phyloP scores from a whole-genome alignment of 2,329 filamentous ascomycete species.

The Botrytis elliptica region DNA sequence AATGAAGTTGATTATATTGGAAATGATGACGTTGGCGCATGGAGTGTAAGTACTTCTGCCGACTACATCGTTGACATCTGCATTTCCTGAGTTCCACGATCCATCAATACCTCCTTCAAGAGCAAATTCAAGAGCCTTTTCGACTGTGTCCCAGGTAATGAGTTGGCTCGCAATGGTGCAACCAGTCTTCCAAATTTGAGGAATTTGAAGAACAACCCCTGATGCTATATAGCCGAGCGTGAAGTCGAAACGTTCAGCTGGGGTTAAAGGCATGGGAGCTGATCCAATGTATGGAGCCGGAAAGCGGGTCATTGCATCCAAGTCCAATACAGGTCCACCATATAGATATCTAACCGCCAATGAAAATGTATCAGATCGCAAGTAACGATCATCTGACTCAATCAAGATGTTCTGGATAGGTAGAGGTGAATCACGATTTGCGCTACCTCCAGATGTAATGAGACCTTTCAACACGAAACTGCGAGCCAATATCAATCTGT shows the following conservation, averaged over 20 bases:
- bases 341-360: slow-evolving; percentile 59
- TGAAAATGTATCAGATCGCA: slow-evolving; percentile 56
- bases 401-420: slow-evolving; percentile 45
- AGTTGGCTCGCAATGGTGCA: slow-evolving; percentile 58
- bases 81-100: slow-evolving; percentile 40
- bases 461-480: slow-evolving; percentile 46
- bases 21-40: slow-evolving; percentile 54
- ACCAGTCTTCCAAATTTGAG: slow-evolving; percentile 55
- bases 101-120: slow-evolving; percentile 47
- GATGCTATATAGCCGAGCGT: slow-evolving; percentile 65
- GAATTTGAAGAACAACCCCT: slow-evolving; percentile 57
- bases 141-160: slow-evolving; percentile 62
- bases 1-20: slow-evolving; percentile 57
- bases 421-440: slow-evolving; percentile 35
- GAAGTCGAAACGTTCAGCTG: slow-evolving; percentile 50
- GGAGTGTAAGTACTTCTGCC: slow-evolving; percentile 51
- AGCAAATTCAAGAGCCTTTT: slow-evolving; percentile 59
- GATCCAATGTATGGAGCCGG: slow-evolving; percentile 26
- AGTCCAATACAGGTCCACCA: slow-evolving; percentile 50
- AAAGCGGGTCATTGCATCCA: slow-evolving; percentile 26
- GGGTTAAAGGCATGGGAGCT: slow-evolving; percentile 43
- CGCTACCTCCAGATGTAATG: slow-evolving; percentile 33
- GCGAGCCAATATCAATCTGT: slow-evolving; percentile 55
- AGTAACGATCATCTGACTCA: slow-evolving; percentile 51
- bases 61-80: slow-evolving; percentile 35